Percentiles rank a stretch among this genome's conserved stretches.
Evolutionary conservation across 2,329 filamentous ascomycete species (phyloP).

Genomic region (Pseudohalonectria lignicola): DNA sequence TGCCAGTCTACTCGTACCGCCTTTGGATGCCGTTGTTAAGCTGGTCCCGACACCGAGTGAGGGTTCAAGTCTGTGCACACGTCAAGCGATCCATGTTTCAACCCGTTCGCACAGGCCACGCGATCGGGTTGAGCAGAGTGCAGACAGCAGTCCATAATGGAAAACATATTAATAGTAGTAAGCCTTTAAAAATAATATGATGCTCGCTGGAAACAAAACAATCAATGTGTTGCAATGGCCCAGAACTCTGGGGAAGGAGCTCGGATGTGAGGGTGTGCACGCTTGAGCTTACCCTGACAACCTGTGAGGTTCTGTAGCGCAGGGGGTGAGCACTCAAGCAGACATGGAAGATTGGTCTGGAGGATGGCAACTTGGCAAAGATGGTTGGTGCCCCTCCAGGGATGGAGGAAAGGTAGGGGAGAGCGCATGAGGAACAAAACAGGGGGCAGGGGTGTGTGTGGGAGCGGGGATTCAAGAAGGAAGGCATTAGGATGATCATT

Average conservation of each 20-base stretch:
- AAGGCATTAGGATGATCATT: too few relatives aligned
- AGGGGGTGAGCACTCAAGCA: conserved; percentile 6
- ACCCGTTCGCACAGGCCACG: conserved; percentile 13
- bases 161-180: too few relatives aligned
- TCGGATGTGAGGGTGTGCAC: conserved; percentile 22
- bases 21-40: not conserved
- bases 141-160: too few relatives aligned
- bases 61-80: not conserved
- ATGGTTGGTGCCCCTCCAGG: not conserved
- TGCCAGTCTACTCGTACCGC: not conserved
- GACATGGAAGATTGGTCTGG: conserved; percentile 5
- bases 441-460: not conserved
- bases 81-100: not conserved
- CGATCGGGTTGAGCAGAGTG: conserved; percentile 14
- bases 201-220: conserved; percentile 4
- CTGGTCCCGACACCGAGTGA: too few relatives aligned
- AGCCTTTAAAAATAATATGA: too few relatives aligned
- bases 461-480: too few relatives aligned
- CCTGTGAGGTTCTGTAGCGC: too few relatives aligned
- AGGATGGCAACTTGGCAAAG: not conserved
- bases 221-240: conserved; percentile 13
- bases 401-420: too few relatives aligned
- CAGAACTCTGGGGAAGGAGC: conserved; percentile 18
- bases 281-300: conserved; percentile 5
- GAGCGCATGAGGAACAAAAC: not conserved